Conservation (phyloP, 768 basidiomycete species). For the Leucocoprinus leucothites region DNA sequence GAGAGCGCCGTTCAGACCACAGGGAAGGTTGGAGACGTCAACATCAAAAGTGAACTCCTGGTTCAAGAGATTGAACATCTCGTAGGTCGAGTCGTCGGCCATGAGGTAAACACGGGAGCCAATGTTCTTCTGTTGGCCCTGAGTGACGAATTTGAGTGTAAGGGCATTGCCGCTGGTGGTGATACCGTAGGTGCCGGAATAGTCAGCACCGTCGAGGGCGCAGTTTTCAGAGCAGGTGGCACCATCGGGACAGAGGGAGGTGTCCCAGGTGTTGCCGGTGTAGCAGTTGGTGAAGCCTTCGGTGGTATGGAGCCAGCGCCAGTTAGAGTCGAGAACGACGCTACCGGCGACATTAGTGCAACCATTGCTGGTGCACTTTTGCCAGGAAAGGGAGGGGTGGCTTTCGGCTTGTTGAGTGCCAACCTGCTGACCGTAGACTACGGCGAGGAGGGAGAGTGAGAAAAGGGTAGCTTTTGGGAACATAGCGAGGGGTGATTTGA, state of each 20-base stretch:
- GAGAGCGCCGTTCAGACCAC: conserved; percentile 7
- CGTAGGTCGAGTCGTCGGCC: conserved; percentile 16
- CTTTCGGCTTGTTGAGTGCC: conserved; percentile 38
- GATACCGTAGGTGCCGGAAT: conserved; percentile 25
- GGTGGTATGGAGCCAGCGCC: conserved; percentile 37
- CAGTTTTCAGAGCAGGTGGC: conserved; percentile 33
- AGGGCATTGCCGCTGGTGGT: conserved; percentile 35
- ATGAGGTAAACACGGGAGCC: conserved; percentile 20
- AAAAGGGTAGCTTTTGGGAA: conserved; percentile 19
- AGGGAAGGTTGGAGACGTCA: conserved; percentile 20
- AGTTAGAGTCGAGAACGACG: conserved; percentile 43
- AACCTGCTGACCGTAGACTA: conserved; percentile 38
- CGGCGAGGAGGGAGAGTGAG: conserved; percentile 24
- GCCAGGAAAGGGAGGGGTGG: conserved; percentile 36
- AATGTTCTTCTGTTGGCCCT: conserved; percentile 16
- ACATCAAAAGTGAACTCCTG: conserved; percentile 21
- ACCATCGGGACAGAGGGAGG: conserved; percentile 37
- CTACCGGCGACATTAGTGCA: conserved; percentile 24
- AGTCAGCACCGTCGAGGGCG: conserved; percentile 31
- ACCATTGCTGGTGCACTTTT: conserved; percentile 31
- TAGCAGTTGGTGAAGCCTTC: conserved; percentile 24
- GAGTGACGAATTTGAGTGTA: conserved; percentile 36
- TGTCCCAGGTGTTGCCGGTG: conserved; percentile 26
- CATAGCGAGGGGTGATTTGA: not conserved
- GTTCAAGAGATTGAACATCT: conserved; percentile 21